phyloP scores from a whole-genome alignment of 371 early-diverging fungal species.

The Syncephalastrum contaminatum region DNA sequence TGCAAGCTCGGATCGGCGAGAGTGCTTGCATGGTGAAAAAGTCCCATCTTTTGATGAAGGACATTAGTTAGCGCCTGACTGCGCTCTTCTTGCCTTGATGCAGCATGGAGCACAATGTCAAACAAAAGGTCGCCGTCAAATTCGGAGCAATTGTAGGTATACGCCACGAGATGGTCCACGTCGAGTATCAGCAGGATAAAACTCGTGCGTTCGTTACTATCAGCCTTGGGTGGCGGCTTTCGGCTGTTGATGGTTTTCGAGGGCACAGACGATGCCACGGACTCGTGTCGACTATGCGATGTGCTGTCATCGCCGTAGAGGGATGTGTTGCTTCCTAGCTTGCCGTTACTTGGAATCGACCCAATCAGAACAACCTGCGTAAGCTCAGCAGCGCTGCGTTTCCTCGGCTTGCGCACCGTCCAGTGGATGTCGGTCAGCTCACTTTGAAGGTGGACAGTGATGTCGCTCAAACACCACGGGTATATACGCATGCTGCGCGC shows the following conservation, averaged over 20 bases:
- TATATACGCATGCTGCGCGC: no score
- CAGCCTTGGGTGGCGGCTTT: slow-evolving; percentile 29
- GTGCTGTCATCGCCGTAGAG: slow-evolving; percentile 25
- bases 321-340: slow-evolving; percentile 3
- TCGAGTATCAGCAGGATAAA: slow-evolving; percentile 61
- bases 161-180: slow-evolving; percentile 48
- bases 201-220: slow-evolving; percentile 18
- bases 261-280: slow-evolving; percentile 26
- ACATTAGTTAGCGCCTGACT: slow-evolving; percentile 55
- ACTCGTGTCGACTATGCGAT: slow-evolving; percentile 39
- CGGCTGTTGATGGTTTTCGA: slow-evolving; percentile 18
- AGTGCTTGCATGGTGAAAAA: slow-evolving; percentile 57
- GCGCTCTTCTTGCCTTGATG: slow-evolving; percentile 39
- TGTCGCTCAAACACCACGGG: no score
- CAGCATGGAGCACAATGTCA: slow-evolving; percentile 10
- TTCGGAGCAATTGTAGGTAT: slow-evolving; percentile 72
- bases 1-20: slow-evolving; percentile 14
- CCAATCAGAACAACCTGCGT: no score
- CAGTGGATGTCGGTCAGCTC: no score
- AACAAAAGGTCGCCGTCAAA: no score
- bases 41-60: slow-evolving; percentile 68
- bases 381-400: no score
- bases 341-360: not conserved
- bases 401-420: no score
- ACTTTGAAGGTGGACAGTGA: no score